Base-by-base conservation (phyloP, 2,329 filamentous ascomycete genomes). In the Setomelanomma holmii region DNA sequence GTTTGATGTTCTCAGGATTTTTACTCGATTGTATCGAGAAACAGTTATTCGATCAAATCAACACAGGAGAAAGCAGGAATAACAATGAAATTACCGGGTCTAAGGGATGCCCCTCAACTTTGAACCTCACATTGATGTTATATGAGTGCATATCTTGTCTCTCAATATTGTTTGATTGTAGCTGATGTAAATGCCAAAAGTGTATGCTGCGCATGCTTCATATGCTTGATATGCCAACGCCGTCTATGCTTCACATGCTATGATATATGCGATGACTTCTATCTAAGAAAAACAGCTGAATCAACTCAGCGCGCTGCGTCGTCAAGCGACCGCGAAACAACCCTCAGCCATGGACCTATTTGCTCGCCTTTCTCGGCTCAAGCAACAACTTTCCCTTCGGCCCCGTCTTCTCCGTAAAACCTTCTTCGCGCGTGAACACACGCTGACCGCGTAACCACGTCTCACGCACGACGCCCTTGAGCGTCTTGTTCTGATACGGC, bases 381-480 rank as follows among this genome's bases (percentile, higher is more conserved):
- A 85, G 71, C 61, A 86, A 60, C 52, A 84, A 63, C 58, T 76
- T 74, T 0, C 83, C 83, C 6, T 56, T 71, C 2, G 83, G 81
- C 0, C 77, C 77, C 4, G 49, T 64, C 78, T 82, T 86, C 76
- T 88, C 86, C 17, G 79, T 77, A 60, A 91, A 89, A 1, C 79
- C 78, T 0, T 79, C 83, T n/a, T 84, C 86, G 24, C 89, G 80
- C 56, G 84, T 82, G 73, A 89, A 96, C n/a, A 96, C 82, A 71
- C 84, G 87, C 58, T 78, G 79, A 0, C 93, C 93, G 5, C 92
- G 82, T 56, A 97, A 69, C 89, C 91, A 96, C 6, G 93, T 96
- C 81, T 96, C 90, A 52, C 78, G 80, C 10, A 96, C 92, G 53
- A 91, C 84, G 1, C 93, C 93, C 40, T 82, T 84, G 66, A 97